Evolutionary conservation across 1,284 basidiomycete species (phyloP).

Genomic region (Malassezia dermatis): DNA sequence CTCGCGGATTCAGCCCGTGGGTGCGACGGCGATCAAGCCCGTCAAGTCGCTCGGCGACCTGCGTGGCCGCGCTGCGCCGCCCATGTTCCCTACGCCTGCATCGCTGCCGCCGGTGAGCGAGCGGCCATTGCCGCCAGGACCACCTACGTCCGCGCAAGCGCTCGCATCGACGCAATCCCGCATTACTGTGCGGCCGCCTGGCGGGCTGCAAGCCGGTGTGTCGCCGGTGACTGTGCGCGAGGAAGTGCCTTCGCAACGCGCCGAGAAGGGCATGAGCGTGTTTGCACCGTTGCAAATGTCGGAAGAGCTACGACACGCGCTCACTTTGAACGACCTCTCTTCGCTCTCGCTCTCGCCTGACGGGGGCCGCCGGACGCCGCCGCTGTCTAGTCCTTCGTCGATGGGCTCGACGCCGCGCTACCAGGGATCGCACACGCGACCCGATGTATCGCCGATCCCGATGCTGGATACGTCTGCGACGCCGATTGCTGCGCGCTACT

Average conservation of each 20-base stretch:
- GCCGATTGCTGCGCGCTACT: conserved; percentile 17
- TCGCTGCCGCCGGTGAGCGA: not conserved
- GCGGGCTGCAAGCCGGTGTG: not conserved
- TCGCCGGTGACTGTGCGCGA: not conserved
- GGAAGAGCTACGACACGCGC: conserved; percentile 1
- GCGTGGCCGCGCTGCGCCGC: not conserved
- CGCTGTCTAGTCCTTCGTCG: conserved; percentile 17
- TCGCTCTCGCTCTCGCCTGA: conserved; percentile 1
- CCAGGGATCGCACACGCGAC: not conserved
- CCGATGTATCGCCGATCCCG: not conserved
- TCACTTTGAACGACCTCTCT: not conserved
- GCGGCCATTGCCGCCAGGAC: not conserved
- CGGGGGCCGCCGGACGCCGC: conserved; percentile 2
- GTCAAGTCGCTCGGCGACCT: not conserved
- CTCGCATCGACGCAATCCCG: not conserved
- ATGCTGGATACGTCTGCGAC: not conserved
- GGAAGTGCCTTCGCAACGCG: not conserved
- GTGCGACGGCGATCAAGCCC: not conserved
- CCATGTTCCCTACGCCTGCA: not conserved
- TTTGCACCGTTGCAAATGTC: conserved; percentile 15
- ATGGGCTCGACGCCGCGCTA: conserved; percentile 7
- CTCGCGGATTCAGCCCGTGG: not conserved
- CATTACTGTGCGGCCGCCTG: not conserved
- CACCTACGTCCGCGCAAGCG: not conserved
- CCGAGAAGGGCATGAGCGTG: conserved; percentile 15